Evolutionary conservation across 805 yeast species (phyloP), one percentile per base, ranked within the genome.

Genomic region (Candida manassasensis): DNA sequence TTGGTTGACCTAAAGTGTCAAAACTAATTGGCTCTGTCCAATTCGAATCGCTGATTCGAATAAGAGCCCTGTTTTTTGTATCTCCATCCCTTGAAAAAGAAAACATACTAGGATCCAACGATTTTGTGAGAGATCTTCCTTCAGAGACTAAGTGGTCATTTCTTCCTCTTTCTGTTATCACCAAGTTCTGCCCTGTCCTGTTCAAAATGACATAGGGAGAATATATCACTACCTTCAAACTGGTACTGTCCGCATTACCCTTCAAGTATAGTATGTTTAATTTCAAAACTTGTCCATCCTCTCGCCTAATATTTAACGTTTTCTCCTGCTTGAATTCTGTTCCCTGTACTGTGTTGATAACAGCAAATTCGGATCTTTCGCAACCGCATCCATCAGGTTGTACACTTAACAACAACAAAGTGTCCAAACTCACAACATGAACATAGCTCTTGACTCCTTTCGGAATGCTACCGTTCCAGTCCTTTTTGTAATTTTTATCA

Each of bases 161-260:
- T 50, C 82, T 84, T 18, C 71, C 67, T 21, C 79, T 79, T 34
- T 76, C 81, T 41, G 69, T 63, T 11, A 88, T 57, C 31, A 64
- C 69, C 10, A 93, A 43, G 43, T 77, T 77, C 41, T 71, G 73
- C 2, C 84, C 89, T 0, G 96, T 86, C 48, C 84, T 69, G 57
- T 93, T 94, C 43, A 89, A 64, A 12, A 93, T 63, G 29, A 93
- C 68, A 51, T 90, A 93, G 0, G 97, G 97, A 0, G 96, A 67
- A 51, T 77, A 87, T n/a, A 93, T 67, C 9, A 75, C 73, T 2
- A 87, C 72, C 42, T 77, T 73, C 42, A 79, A 63, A 19, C 87
- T 84, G 2, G 82, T 71, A 21, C 77, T 73, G 7, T 71, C 64
- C 0, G 69, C 67, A 14, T 67, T 60, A 14, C 64, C 66, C 30